A percentile compares a stretch with the other conserved stretches of the same genome.
phyloP scores from a whole-genome alignment of 805 yeast genomes.

The Wickerhamiella siamensis region DNA sequence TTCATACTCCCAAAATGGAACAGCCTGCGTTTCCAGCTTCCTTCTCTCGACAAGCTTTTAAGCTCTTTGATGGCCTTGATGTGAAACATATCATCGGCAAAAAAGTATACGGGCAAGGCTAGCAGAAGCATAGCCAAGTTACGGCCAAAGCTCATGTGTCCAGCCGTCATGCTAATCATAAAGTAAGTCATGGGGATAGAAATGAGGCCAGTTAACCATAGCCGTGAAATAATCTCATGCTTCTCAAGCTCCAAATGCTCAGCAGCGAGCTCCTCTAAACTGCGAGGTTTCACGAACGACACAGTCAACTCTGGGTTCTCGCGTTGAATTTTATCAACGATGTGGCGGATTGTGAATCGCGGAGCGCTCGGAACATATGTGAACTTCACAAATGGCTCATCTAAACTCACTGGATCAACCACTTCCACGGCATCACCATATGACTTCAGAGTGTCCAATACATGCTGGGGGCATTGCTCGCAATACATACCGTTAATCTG shows the following conservation, averaged over 20 bases:
- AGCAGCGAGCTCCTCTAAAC: slow-evolving; percentile 54
- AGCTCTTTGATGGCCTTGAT: slow-evolving; percentile 49
- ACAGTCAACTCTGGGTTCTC: slow-evolving; percentile 37
- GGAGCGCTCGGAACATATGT: slow-evolving; percentile 50
- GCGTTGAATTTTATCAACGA: slow-evolving; percentile 36
- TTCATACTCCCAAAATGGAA: slow-evolving; percentile 70
- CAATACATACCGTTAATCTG: slow-evolving; percentile 56
- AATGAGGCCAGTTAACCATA: slow-evolving; percentile 31
- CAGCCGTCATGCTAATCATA: slow-evolving; percentile 43
- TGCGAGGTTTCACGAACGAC: slow-evolving; percentile 37
- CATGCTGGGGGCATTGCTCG: slow-evolving; percentile 48
- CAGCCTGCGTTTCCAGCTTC: slow-evolving; percentile 38
- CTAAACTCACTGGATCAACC: slow-evolving; percentile 40
- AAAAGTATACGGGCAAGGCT: slow-evolving; percentile 61
- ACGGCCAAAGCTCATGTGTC: slow-evolving; percentile 43
- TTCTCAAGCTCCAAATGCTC: slow-evolving; percentile 17
- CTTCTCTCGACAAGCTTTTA: slow-evolving; percentile 26
- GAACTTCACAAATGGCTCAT: slow-evolving; percentile 44
- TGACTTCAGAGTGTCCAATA: slow-evolving; percentile 34
- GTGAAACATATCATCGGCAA: slow-evolving; percentile 62
- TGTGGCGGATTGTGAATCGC: slow-evolving; percentile 37
- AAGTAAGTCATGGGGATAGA: slow-evolving; percentile 41
- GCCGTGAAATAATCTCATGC: slow-evolving; percentile 34
- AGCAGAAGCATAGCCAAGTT: slow-evolving; percentile 53
- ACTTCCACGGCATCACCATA: slow-evolving; percentile 46